Conservation (phyloP, 805 yeast genomes). For the Wickerhamiella galacta region DNA sequence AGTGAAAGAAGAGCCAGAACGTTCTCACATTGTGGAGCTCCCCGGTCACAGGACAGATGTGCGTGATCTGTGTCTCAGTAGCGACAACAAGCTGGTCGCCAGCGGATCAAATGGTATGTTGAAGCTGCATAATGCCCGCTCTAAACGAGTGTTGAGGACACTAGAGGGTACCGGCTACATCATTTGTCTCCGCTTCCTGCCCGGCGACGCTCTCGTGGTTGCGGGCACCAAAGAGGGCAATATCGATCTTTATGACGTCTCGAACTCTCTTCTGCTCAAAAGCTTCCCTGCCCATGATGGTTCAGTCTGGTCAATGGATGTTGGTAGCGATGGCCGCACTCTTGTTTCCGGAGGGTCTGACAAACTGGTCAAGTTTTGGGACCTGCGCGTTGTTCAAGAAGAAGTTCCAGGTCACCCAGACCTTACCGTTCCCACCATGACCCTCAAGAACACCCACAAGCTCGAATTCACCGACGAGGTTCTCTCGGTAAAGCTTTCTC, state of each 20-base stretch:
- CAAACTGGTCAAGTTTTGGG: slow-evolving; percentile 81
- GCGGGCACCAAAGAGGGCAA: slow-evolving; percentile 82
- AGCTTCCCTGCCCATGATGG: slow-evolving; percentile 59
- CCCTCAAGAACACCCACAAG: slow-evolving; percentile 57
- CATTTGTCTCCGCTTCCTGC: slow-evolving; percentile 60
- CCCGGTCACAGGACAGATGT: slow-evolving; percentile 85
- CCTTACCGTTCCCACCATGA: slow-evolving; percentile 34
- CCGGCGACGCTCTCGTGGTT: slow-evolving; percentile 78
- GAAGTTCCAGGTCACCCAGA: slow-evolving; percentile 53
- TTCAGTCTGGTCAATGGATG: slow-evolving; percentile 82
- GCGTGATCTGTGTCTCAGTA: slow-evolving; percentile 65
- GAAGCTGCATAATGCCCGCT: slow-evolving; percentile 72
- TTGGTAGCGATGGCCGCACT: slow-evolving; percentile 70
- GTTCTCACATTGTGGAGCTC: slow-evolving; percentile 42
- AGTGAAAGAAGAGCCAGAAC: slow-evolving; percentile 19
- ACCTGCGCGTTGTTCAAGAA: slow-evolving; percentile 42
- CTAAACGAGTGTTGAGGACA: slow-evolving; percentile 63
- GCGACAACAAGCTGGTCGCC: slow-evolving; percentile 63
- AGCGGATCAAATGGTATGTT: slow-evolving; percentile 83
- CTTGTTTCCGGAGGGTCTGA: slow-evolving; percentile 91
- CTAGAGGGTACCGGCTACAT: slow-evolving; percentile 75
- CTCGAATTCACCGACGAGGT: slow-evolving; percentile 79
- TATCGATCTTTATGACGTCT: slow-evolving; percentile 69
- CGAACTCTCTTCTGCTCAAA: slow-evolving; percentile 59
- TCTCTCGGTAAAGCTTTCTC: slow-evolving; percentile 59